Percentiles rank a stretch among this genome's conserved stretches.
These are phyloP conservation scores for Annulohypoxylon bovei DNA, from an alignment of 495 filamentous ascomycete species.

Conservation along the genomic window DNA sequence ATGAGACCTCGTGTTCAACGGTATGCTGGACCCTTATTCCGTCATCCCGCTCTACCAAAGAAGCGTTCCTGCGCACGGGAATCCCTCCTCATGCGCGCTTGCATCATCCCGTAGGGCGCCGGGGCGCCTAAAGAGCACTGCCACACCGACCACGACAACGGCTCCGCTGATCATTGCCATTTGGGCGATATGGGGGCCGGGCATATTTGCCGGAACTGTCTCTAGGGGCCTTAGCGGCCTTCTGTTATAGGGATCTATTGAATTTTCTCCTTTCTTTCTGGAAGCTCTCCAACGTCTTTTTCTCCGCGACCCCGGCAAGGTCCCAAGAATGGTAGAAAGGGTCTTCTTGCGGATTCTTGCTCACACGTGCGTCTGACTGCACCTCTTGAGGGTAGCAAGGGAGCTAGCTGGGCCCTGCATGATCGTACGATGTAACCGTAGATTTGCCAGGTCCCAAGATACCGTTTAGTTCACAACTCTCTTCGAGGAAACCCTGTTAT, in stretches of 20 bases:
- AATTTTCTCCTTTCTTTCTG: constrained; percentile 33
- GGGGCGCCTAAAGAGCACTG: constrained; percentile 37
- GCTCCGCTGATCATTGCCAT: constrained; percentile 38
- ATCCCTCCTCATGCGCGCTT: constrained; percentile 32
- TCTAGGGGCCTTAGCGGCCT: constrained; percentile 20
- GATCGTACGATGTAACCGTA: constrained; percentile 40
- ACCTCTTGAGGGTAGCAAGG: not conserved
- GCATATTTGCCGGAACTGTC: constrained; percentile 35
- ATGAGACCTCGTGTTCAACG: constrained; percentile 38
- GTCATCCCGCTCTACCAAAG: constrained; percentile 27
- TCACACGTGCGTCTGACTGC: constrained; percentile 3
- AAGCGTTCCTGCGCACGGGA: constrained; percentile 31
- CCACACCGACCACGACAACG: constrained; percentile 34
- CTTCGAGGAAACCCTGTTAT: constrained; percentile 22
- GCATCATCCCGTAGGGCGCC: constrained; percentile 37
- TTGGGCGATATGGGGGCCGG: constrained; percentile 26
- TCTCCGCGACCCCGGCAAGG: constrained; percentile 11
- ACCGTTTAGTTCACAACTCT: constrained; percentile 5
- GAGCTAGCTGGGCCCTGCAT: constrained; percentile 9
- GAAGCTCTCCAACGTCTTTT: constrained; percentile 18
- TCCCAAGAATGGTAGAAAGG: constrained; percentile 31
- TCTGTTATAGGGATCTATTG: constrained; percentile 27
- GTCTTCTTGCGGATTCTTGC: constrained; percentile 23
- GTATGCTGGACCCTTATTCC: constrained; percentile 26
- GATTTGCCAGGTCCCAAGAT: constrained; percentile 29